Evolutionary conservation across 2,329 filamentous ascomycete species (phyloP).

Genomic region (Verticillium longisporum): DNA sequence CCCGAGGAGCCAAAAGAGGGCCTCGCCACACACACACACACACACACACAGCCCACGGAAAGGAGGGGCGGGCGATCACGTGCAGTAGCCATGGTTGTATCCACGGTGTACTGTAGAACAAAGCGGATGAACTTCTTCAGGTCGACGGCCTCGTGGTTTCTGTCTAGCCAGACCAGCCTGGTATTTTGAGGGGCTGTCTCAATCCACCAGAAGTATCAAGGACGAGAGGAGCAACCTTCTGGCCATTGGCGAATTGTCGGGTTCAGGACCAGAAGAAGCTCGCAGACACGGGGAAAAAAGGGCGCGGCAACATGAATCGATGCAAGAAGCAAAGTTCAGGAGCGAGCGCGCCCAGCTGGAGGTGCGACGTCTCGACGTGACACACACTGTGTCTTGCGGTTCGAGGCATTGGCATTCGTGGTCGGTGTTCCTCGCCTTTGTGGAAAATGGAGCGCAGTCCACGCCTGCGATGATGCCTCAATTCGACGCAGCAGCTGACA

Average conservation of each 20-base stretch:
- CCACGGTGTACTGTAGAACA: not conserved
- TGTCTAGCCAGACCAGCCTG: not conserved
- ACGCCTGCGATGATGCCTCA: not conserved
- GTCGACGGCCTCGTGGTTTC: not conserved
- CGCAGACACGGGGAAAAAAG: not conserved
- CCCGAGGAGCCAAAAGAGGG: not conserved
- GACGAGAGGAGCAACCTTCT: not conserved
- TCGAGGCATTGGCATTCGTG: not conserved
- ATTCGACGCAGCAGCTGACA: not conserved
- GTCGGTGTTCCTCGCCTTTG: not conserved
- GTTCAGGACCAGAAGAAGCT: not conserved
- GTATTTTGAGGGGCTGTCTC: not conserved
- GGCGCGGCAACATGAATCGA: not conserved
- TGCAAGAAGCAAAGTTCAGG: not conserved
- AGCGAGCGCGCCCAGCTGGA: not conserved
- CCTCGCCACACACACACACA: not conserved
- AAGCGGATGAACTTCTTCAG: too few relatives aligned
- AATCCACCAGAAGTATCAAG: not conserved
- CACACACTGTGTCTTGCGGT: not conserved
- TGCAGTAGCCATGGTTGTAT: not conserved
- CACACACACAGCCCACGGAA: not conserved
- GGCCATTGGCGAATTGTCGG: not conserved
- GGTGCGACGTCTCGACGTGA: not conserved
- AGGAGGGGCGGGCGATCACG: not conserved
- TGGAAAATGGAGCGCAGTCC: not conserved